These are phyloP conservation scores for Mucuna pruriens DNA, from an alignment of 306 rosid species.

Conservation along the genomic window DNA sequence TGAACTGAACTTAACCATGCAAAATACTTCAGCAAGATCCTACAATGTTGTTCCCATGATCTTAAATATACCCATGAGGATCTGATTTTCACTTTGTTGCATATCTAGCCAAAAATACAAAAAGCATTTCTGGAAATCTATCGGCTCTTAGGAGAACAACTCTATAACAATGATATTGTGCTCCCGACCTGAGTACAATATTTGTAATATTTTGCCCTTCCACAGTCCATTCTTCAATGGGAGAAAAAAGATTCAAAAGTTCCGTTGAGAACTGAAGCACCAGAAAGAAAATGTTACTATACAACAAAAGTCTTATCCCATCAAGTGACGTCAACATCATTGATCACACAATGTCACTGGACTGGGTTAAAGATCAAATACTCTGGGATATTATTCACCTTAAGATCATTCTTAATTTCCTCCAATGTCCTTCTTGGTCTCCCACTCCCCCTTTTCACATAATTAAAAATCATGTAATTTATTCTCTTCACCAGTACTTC, in stretches of 20 bases:
- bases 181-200: not conserved
- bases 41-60: constrained; percentile 8
- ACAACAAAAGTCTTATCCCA: not conserved
- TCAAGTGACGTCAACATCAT: not conserved
- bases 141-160: not conserved
- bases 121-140: not conserved
- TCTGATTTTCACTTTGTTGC: constrained; percentile 16
- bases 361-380: not conserved
- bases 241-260: not conserved
- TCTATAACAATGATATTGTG: not conserved
- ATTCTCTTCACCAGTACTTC: not conserved
- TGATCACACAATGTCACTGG: not conserved
- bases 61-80: not conserved
- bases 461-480: not conserved
- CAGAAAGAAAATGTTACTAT: not conserved
- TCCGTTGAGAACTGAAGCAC: not conserved
- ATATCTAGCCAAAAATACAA: not conserved
- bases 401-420: not conserved
- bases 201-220: constrained; percentile 10
- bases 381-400: not conserved
- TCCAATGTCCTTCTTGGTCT: not conserved
- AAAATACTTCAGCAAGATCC: constrained; percentile 10
- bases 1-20: not conserved
- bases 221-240: constrained; percentile 1
- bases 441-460: not conserved